Evolutionary conservation across 352 stramenopile genomes (phyloP).

Genomic region (Globisporangium orthogonon): DNA sequence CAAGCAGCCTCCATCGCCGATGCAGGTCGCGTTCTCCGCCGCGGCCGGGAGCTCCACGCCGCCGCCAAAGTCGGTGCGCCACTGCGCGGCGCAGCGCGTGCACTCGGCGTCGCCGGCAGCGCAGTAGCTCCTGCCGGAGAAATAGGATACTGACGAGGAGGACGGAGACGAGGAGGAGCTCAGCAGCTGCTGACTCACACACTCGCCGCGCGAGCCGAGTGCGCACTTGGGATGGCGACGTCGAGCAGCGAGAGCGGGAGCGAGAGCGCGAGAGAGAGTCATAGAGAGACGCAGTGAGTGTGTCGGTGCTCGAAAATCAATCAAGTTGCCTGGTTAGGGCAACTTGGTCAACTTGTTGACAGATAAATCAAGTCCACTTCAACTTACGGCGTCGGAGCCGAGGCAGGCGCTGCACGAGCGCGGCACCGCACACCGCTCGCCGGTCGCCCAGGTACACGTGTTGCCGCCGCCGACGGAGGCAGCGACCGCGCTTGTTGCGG

Average conservation of each 20-base stretch:
- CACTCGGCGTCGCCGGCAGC: conserved; percentile 5
- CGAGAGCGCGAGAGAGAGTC: too few species aligned
- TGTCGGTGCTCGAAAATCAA: conserved; percentile 1
- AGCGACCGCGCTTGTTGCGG: not conserved
- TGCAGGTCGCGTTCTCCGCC: conserved; percentile 2
- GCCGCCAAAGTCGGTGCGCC: not conserved
- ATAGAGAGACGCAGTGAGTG: not conserved
- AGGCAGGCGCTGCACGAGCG: conserved; percentile 41
- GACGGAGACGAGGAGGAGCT: not conserved
- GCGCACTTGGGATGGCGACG: conserved; percentile 17
- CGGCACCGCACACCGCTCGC: conserved; percentile 19
- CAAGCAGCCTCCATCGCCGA: conserved; percentile 8
- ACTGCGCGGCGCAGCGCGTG: conserved; percentile 3
- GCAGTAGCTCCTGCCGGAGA: not conserved
- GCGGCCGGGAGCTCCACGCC: not conserved
- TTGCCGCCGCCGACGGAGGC: not conserved
- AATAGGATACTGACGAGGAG: not conserved
- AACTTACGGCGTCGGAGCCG: conserved; percentile 8
- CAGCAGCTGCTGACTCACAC: conserved; percentile 19
- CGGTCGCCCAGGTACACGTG: conserved; percentile 6
- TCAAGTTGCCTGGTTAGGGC: not conserved
- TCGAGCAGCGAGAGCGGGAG: not conserved
- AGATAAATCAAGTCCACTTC: conserved; percentile 12
- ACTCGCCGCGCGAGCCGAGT: conserved; percentile 24
- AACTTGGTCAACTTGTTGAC: not conserved